Conservation (phyloP, 805 yeast genomes). For the Candida coquimbonensis region DNA sequence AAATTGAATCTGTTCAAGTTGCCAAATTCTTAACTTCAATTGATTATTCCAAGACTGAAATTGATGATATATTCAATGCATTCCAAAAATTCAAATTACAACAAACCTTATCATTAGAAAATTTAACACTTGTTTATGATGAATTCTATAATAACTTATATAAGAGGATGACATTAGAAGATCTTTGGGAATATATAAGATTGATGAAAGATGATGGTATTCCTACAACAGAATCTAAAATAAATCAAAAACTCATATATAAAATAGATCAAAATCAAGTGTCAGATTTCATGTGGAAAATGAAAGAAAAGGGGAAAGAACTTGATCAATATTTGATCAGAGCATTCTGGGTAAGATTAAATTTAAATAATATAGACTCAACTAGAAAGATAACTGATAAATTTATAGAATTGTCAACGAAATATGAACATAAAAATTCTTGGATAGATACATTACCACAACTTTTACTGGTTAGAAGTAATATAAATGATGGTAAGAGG, state of each 20-base stretch:
- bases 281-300: background rate
- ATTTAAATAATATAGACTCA: background rate
- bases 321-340: conserved; percentile 5
- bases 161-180: conserved; percentile 7
- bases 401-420: background rate
- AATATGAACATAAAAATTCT: background rate
- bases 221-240: background rate
- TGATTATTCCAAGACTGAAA: conserved; percentile 5
- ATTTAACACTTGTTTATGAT: conserved; percentile 6
- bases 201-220: conserved; percentile 9
- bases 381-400: background rate
- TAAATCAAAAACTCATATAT: conserved; percentile 5
- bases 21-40: conserved; percentile 3
- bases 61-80: background rate
- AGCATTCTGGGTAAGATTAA: conserved; percentile 5
- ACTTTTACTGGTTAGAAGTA: background rate
- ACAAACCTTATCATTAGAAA: conserved; percentile 2
- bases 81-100: background rate
- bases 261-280: background rate
- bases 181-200: conserved; percentile 6
- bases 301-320: background rate
- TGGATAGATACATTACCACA: conserved; percentile 6
- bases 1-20: conserved; percentile 7
- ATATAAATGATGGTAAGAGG: background rate
- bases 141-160: conserved; percentile 5